Base-by-base conservation (phyloP, 495 filamentous ascomycete species). In the Daldinia childiae region DNA sequence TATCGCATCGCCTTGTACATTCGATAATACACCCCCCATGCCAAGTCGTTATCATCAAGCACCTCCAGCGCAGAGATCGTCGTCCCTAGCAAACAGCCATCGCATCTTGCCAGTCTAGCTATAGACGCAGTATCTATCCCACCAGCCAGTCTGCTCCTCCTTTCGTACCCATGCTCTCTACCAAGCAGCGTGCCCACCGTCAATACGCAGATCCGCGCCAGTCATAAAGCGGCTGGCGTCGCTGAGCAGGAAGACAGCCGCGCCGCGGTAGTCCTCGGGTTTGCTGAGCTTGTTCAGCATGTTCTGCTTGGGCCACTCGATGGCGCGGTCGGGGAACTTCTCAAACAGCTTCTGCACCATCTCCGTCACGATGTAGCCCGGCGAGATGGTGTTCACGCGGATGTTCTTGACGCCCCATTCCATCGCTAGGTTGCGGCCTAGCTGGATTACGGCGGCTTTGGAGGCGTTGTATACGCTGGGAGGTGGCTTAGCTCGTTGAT, bases 301-400 rank as follows among this genome's bases (percentile, higher is more conserved):
- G 76, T 97, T 97, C 76, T 94, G 89, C 74, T 87, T 90, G 50
- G 92, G 88, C 94, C 94, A 98, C 56, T 90, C 88, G 27, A 87
- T 85, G 63, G 83, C 83, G 38, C 93, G 86, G 80, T 97, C 93
- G 6, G 93, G 92, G 73, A 84, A 92, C 58, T 90, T 76, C 45
- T 90, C 81, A 71, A 97, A 95, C 32, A 97, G 84, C 51, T 88
- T 86, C 76, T 91, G 89, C 11, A 95, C 93, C 93, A 97, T 96
- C 34, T 87, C 86, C n/a, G 94, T 97, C 58, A 95, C 88, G 71
- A 98, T 97, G 77, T 98, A 98, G 34, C 95, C 95, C 0, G 95
- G 95, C 14, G 93, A 97, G 73, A 98, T 90, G 43, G 94, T 96
- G 82, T 98, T 98, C 67, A 97, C 94, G 3, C 95, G 91, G 78